Percentiles rank a stretch among this genome's conserved stretches.
These are phyloP conservation scores for Tieghemostelium lacteum DNA, from an alignment of 78 protist species.

Conservation along the genomic window DNA sequence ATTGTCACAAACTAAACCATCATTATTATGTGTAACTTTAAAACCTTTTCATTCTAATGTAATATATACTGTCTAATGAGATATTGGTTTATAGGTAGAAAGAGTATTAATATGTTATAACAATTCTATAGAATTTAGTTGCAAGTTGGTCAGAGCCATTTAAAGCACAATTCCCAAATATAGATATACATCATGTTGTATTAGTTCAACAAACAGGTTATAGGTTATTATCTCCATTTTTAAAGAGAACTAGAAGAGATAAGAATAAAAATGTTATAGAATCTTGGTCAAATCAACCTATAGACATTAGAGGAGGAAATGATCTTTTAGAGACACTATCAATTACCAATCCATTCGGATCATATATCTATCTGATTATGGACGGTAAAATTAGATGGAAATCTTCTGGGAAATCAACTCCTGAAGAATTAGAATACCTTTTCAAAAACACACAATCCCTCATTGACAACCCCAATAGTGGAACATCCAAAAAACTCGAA, in stretches of 20 bases:
- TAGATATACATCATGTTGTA: conserved; percentile 6
- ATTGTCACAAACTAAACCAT: not conserved
- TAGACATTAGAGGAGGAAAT: conserved; percentile 6
- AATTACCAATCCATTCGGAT: conserved; percentile 26
- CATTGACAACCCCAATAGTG: not conserved
- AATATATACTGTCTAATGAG: too few species aligned
- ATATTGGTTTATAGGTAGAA: too few species aligned
- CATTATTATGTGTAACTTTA: conserved; percentile 17
- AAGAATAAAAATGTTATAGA: conserved; percentile 9
- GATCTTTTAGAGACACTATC: conserved; percentile 2
- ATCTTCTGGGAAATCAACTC: conserved; percentile 57
- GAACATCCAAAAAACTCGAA: too few species aligned
- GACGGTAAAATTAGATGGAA: conserved; percentile 63
- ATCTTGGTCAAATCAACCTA: conserved; percentile 38
- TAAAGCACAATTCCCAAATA: conserved; percentile 25
- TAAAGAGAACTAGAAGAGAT: conserved; percentile 8
- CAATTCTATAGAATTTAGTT: conserved; percentile 9
- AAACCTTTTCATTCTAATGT: conserved; percentile 43
- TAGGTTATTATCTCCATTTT: conserved; percentile 21
- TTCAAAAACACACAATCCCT: conserved; percentile 4
- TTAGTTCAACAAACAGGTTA: conserved; percentile 22
- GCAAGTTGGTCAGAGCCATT: conserved; percentile 59
- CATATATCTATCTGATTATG: conserved; percentile 17
- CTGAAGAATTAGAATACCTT: conserved; percentile 38
- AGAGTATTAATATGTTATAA: too few species aligned